Conservation (phyloP, 345 rosid species). For the Aethionema arabicum region DNA sequence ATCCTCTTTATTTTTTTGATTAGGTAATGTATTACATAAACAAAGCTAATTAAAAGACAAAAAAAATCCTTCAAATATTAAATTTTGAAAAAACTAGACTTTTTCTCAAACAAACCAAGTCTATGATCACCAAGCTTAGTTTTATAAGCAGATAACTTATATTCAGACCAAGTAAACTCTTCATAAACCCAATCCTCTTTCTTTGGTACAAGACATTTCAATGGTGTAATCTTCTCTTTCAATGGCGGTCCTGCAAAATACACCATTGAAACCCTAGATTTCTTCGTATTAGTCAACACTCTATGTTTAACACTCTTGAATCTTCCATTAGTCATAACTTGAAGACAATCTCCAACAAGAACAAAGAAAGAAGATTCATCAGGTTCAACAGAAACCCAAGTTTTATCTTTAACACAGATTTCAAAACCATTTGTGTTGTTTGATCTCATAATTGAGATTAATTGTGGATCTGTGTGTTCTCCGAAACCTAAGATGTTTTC, state of each 20-base stretch:
- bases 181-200: conserved; percentile 66
- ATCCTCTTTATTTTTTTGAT: no score
- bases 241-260: conserved; percentile 82
- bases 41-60: conserved; percentile 29
- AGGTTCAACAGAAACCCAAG: conserved; percentile 80
- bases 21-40: no score
- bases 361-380: conserved; percentile 75
- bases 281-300: conserved; percentile 51
- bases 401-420: conserved; percentile 58
- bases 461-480: conserved; percentile 92
- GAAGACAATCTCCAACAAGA: conserved; percentile 79
- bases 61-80: background rate
- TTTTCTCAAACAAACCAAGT: conserved; percentile 64
- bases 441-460: conserved; percentile 72
- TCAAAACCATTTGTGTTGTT: conserved; percentile 81
- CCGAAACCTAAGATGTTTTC: conserved; percentile 60
- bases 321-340: conserved; percentile 89
- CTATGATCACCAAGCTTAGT: conserved; percentile 71
- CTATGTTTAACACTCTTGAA: conserved; percentile 83
- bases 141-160: conserved; percentile 61
- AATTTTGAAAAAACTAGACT: background rate
- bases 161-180: conserved; percentile 79
- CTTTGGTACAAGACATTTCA: conserved; percentile 46
- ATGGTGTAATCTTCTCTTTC: conserved; percentile 56
- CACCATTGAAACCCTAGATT: conserved; percentile 78